phyloP scores from a whole-genome alignment of 306 rosid species.

The Castanea crenata region DNA sequence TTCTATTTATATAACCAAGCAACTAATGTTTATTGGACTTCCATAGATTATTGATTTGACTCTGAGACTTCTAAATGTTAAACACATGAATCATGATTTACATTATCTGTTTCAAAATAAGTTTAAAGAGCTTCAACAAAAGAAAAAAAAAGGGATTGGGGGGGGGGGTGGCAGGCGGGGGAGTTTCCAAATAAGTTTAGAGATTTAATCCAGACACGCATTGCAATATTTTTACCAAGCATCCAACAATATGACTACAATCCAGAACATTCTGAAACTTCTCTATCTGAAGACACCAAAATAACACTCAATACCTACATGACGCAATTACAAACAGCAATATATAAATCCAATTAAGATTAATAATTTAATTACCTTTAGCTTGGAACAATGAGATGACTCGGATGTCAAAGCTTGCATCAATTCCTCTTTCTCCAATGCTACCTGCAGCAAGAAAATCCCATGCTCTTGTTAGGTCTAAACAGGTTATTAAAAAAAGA shows the following conservation, averaged over 20 bases:
- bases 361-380: slow-evolving; percentile 55
- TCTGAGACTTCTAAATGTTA: not conserved
- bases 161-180: accelerated
- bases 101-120: too few relatives aligned
- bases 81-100: not conserved
- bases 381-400: slow-evolving; percentile 70
- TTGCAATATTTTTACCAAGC: not conserved
- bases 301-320: not conserved
- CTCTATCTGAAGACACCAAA: not conserved
- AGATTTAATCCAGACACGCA: not conserved
- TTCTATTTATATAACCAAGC: not conserved
- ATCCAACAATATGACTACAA: not conserved
- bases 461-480: slow-evolving; percentile 16
- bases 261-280: not conserved
- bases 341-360: slow-evolving; percentile 5
- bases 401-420: slow-evolving; percentile 67
- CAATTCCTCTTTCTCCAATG: slow-evolving; percentile 90
- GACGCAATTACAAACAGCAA: not conserved
- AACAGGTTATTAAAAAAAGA: slow-evolving; percentile 1
- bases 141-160: accelerated
- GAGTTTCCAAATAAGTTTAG: not conserved
- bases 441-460: slow-evolving; percentile 53
- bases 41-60: not conserved
- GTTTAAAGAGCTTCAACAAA: too few relatives aligned
- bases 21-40: not conserved